Evolutionary conservation across 148 eudicot species (phyloP), one percentile per base, ranked within the genome.

Genomic region (Camellia granthamiana): DNA sequence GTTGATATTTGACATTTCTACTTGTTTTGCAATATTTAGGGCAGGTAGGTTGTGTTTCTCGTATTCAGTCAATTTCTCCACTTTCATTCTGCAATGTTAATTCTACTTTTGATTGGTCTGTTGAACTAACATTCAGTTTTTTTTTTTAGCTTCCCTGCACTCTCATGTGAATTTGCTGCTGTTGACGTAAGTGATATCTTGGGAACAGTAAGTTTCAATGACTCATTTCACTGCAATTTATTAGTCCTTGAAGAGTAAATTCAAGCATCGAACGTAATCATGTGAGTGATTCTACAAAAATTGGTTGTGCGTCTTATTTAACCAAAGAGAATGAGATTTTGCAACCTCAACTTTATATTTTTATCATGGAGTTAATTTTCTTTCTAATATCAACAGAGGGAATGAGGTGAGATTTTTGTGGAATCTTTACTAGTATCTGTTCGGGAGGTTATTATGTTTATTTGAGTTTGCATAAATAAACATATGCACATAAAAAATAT

Each of bases 81-180:
- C n/a, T 72, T 54, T 51, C 43, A 2, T 23, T 59, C 18, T 38
- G 49, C 21, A 55, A 41, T 59, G 15, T 46, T 49, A 64, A 49
- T 30, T 47, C 58, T 51, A 9, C 19, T 68, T 14, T 68, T 46
- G 44, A 47, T 69, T 75, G 77, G 52, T 73, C 30, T 56, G 13
- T 42, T 51, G 21, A 64, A 21, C 83, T 87, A 71, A 87, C 79
- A 67, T 72, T 46, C 3, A 0, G 30, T 75, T 30, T 38, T 42
- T 18, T 58, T 79, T 7, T 49, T 69, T 69, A 95, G 99, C 88
- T 93, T 95, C 82, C 98, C 99, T 41, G 94, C 93, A 44, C 86
- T 95, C 72, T 95, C 99, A 49, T 95, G 99, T 87, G 97, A 95
- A 88, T 95, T 95, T 90, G 99, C 99, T 81, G 92, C 99, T 6